A percentile compares a stretch with the other conserved stretches of the same genome.
Conservation (phyloP, 768 basidiomycete genomes). For the Galerina marginata region DNA sequence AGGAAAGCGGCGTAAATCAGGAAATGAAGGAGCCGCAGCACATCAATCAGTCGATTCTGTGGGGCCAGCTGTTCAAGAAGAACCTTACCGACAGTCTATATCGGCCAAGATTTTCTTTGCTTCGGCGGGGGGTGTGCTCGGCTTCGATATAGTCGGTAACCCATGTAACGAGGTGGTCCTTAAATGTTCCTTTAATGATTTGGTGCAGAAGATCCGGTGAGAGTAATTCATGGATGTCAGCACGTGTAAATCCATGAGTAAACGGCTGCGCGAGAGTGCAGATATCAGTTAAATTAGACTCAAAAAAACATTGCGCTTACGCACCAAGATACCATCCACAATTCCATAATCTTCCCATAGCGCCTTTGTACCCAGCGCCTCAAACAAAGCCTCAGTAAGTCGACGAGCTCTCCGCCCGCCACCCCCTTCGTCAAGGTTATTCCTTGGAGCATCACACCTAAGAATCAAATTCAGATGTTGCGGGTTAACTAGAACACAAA, state of each 20-base stretch:
- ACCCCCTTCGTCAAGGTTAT: conserved; percentile 31
- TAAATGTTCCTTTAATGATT: conserved; percentile 36
- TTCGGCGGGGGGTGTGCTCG: conserved; percentile 14
- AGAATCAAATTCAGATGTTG: not conserved
- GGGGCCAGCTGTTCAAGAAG: too few species aligned
- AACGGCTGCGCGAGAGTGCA: conserved; percentile 30
- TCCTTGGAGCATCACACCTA: conserved; percentile 28
- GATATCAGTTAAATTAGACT: not conserved
- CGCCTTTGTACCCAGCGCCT: conserved; percentile 18
- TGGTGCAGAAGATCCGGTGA: conserved; percentile 41
- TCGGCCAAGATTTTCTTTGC: conserved; percentile 33
- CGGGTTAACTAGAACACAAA: not conserved
- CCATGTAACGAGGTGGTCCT: conserved; percentile 47
- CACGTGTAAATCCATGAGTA: conserved; percentile 33
- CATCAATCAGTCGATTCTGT: too few species aligned
- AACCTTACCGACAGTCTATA: conserved; percentile 28
- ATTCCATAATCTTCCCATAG: conserved; percentile 39
- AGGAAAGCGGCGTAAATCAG: conserved; percentile 18
- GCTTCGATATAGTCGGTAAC: conserved; percentile 32
- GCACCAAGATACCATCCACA: conserved; percentile 36
- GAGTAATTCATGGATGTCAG: conserved; percentile 39
- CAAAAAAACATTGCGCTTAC: not conserved
- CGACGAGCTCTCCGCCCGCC: conserved; percentile 20
- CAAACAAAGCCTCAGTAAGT: conserved; percentile 25
- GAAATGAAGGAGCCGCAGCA: too few species aligned